Evolutionary conservation across 208 protist species (phyloP).

Genomic region (Crithidia mellificae): DNA sequence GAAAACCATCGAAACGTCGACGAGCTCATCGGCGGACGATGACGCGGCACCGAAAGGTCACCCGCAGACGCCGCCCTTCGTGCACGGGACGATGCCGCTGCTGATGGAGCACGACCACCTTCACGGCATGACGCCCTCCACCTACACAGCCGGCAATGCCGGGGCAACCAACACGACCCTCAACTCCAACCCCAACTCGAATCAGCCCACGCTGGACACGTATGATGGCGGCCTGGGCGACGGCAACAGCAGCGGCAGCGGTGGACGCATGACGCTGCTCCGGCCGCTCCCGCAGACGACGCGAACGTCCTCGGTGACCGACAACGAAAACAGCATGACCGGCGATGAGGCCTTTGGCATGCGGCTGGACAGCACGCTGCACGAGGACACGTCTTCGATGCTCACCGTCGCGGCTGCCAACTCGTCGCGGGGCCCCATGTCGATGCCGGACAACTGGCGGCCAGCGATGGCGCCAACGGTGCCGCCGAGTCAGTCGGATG

Average conservation of each 20-base stretch:
- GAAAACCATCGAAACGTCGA: background rate
- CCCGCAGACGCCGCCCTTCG: background rate
- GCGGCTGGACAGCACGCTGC: constrained; percentile 14
- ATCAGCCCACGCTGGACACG: no score
- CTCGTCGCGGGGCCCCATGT: constrained; percentile 14
- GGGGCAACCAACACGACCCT: background rate
- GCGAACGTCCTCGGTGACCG: background rate
- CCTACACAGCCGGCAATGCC: no score
- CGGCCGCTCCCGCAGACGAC: constrained; percentile 17
- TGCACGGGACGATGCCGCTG: constrained; percentile 1
- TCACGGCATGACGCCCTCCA: constrained; percentile 13
- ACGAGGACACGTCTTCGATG: constrained; percentile 11
- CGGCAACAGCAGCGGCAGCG: background rate
- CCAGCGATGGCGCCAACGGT: constrained; percentile 29
- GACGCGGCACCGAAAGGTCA: background rate
- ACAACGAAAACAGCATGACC: constrained; percentile 6
- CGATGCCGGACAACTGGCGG: constrained; percentile 30
- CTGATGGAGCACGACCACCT: constrained; percentile 7
- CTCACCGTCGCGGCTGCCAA: background rate
- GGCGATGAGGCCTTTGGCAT: constrained; percentile 13
- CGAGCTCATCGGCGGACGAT: constrained; percentile 10
- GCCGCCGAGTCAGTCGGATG: constrained; percentile 30
- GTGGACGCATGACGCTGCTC: constrained; percentile 22
- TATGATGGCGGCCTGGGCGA: background rate
- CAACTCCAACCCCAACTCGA: constrained; percentile 4